Conservation (phyloP, 106 monocot species). For the Dendrobium catenatum region DNA sequence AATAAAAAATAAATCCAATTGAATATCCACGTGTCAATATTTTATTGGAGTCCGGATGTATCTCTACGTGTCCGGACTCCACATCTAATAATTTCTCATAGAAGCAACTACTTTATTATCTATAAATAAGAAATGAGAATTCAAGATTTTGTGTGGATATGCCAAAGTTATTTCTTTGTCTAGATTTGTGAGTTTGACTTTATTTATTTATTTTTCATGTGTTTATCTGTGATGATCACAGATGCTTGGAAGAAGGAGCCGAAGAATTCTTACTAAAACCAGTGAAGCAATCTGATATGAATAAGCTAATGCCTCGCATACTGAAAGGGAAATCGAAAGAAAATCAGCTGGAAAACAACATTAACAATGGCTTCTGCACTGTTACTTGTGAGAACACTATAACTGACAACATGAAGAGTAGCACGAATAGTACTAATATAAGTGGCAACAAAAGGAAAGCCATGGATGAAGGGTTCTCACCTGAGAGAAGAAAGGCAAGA, state of each 20-base stretch:
- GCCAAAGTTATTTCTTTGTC: too few relatives aligned
- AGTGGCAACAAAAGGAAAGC: slow-evolving; percentile 41
- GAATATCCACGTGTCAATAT: too few relatives aligned
- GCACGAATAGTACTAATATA: not conserved
- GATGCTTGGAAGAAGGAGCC: slow-evolving; percentile 89
- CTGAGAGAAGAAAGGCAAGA: slow-evolving; percentile 74
- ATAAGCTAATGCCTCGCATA: slow-evolving; percentile 63
- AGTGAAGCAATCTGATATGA: slow-evolving; percentile 76
- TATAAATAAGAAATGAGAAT: too few relatives aligned
- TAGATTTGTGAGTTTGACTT: too few relatives aligned
- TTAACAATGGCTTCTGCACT: not conserved
- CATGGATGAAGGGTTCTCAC: slow-evolving; percentile 42
- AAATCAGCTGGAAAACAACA: slow-evolving; percentile 10
- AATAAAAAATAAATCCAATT: too few relatives aligned
- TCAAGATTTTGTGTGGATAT: too few relatives aligned
- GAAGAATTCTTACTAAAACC: slow-evolving; percentile 95
- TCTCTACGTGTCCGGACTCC: too few relatives aligned
- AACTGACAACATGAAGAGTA: too few relatives aligned
- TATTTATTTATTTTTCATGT: too few relatives aligned
- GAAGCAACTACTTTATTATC: too few relatives aligned
- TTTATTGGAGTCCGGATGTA: too few relatives aligned
- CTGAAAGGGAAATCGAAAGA: slow-evolving; percentile 56
- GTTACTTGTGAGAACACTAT: slow-evolving; percentile 11
- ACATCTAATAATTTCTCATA: too few relatives aligned
- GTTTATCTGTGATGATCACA: slow-evolving; percentile 8